These are phyloP conservation scores for Globisporangium recalcitrans DNA, from an alignment of 352 stramenopile species.

Conservation along the genomic window DNA sequence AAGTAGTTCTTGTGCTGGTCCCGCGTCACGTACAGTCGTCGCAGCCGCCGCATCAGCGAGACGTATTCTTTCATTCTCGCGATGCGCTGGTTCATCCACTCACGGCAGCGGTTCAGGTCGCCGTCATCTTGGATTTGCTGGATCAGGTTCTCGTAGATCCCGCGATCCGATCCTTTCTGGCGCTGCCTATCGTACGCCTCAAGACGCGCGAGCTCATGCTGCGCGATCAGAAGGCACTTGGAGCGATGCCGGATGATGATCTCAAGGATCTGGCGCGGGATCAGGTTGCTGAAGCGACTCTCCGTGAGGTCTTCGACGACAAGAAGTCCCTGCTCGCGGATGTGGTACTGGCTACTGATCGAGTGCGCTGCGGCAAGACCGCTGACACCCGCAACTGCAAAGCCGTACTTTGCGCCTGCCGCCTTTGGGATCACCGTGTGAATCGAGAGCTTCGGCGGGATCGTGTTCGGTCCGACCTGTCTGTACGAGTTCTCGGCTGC, in stretches of 20 bases:
- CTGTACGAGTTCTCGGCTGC: slow-evolving; percentile 75
- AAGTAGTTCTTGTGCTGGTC: slow-evolving; percentile 80
- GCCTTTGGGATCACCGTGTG: slow-evolving; percentile 78
- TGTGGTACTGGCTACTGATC: slow-evolving; percentile 84
- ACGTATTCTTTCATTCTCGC: slow-evolving; percentile 70
- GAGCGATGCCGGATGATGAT: slow-evolving; percentile 71
- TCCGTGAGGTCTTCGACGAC: slow-evolving; percentile 83
- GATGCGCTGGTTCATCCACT: slow-evolving; percentile 79
- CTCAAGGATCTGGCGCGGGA: slow-evolving; percentile 77
- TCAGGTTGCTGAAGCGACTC: slow-evolving; percentile 80
- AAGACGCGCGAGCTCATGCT: slow-evolving; percentile 71
- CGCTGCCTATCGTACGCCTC: slow-evolving; percentile 73
- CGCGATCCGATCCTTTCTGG: slow-evolving; percentile 72
- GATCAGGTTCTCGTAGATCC: slow-evolving; percentile 87
- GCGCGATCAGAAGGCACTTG: slow-evolving; percentile 67
- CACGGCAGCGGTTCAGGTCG: slow-evolving; percentile 73
- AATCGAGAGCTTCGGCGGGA: slow-evolving; percentile 65
- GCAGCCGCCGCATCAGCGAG: slow-evolving; percentile 49
- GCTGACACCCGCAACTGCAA: slow-evolving; percentile 39
- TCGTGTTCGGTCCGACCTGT: slow-evolving; percentile 44
- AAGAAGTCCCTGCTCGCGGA: slow-evolving; percentile 72
- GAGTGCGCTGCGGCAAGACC: slow-evolving; percentile 49
- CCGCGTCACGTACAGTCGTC: slow-evolving; percentile 59
- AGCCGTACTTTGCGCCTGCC: slow-evolving; percentile 55
- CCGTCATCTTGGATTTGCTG: slow-evolving; percentile 86